Base-by-base conservation (phyloP, 805 yeast genomes). In the Suhomyces faveliae region DNA sequence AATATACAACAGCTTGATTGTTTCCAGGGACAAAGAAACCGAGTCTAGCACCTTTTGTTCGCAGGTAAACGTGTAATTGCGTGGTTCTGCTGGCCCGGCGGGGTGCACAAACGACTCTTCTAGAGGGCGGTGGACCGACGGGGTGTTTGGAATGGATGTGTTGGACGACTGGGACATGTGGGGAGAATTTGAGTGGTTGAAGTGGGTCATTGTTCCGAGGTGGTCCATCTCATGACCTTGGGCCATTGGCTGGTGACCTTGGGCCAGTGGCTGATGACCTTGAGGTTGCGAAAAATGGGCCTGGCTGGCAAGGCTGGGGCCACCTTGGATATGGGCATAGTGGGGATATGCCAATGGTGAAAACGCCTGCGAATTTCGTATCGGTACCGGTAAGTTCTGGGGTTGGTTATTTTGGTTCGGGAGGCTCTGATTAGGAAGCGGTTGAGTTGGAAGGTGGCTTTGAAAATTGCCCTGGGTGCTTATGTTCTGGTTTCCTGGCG, bases 1-100 rank as follows among this genome's bases (percentile, higher is more conserved):
- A 24, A 70, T 51, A 61, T 75, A 92, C 9, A 91, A 70, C 9
- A 74, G 76, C 41, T 71, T 71, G 41, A 92, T 89, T 42, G 81
- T 81, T 4, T 76, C 78, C 0, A 88, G 70, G 0, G 80, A 65
- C 44, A 92, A 68, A 2, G 81, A 70, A 3, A 91, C 77, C 7
- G 83, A 82, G 25, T 90, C 96, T 30, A 89, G 65, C 3, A 84
- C 67, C 59, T 91, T 89, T 5, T 91, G 84, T 22, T 79, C 67
- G 60, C 95, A 87, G 3, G 46, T 50, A 1, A 81, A 59, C 4
- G 71, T 70, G 11, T 70, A 69, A 0, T 64, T 68, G 2, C 27
- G 38, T 19, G 11, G 38, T 4, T 37, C 43, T 5, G 30, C 42
- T 4, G 15, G 17, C 2, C 12, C 22, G 11, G 43, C 5, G 25